phyloP scores from a whole-genome alignment of 208 protist species.

The Angomonas ambiguus region DNA sequence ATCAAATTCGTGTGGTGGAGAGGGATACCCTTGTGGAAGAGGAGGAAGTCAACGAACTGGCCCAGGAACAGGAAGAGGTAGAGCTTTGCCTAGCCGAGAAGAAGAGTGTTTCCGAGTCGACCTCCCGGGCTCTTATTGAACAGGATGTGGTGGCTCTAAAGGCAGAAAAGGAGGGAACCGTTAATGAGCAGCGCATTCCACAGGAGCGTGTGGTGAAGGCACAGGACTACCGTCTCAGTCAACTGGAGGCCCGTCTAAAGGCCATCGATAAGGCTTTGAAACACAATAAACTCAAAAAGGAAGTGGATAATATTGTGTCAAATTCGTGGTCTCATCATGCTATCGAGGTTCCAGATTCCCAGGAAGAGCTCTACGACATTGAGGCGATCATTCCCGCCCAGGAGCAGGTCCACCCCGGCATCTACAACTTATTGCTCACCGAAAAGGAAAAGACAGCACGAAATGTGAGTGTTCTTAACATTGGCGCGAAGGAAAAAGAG shows the following conservation, averaged over 20 bases:
- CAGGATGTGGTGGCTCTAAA: conserved; percentile 52
- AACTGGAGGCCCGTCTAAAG: conserved; percentile 68
- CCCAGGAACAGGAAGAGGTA: conserved; percentile 40
- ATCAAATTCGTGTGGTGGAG: conserved; percentile 72
- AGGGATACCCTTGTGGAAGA: conserved; percentile 50
- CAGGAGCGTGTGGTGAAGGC: conserved; percentile 86
- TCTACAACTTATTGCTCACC: conserved; percentile 78
- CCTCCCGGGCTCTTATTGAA: conserved; percentile 45
- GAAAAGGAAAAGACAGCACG: conserved; percentile 69
- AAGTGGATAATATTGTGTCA: conserved; percentile 54
- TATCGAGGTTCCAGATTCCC: conserved; percentile 32
- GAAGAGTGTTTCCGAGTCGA: conserved; percentile 26
- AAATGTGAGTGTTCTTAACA: conserved; percentile 66
- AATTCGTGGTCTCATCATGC: conserved; percentile 43
- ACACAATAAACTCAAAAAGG: conserved; percentile 51
- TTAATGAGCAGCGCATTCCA: conserved; percentile 50
- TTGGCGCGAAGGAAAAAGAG: conserved; percentile 71
- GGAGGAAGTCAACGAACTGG: conserved; percentile 43
- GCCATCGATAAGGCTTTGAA: conserved; percentile 52
- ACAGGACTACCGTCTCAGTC: conserved; percentile 77
- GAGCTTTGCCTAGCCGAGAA: conserved; percentile 46
- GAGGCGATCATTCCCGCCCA: conserved; percentile 79
- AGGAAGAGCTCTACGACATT: conserved; percentile 70
- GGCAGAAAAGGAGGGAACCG: conserved; percentile 40
- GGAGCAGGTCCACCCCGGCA: conserved; percentile 77